Evolutionary conservation across 2,329 filamentous ascomycete genomes (phyloP), one percentile per base, ranked within the genome.

Genomic region (Onygena corvina): DNA sequence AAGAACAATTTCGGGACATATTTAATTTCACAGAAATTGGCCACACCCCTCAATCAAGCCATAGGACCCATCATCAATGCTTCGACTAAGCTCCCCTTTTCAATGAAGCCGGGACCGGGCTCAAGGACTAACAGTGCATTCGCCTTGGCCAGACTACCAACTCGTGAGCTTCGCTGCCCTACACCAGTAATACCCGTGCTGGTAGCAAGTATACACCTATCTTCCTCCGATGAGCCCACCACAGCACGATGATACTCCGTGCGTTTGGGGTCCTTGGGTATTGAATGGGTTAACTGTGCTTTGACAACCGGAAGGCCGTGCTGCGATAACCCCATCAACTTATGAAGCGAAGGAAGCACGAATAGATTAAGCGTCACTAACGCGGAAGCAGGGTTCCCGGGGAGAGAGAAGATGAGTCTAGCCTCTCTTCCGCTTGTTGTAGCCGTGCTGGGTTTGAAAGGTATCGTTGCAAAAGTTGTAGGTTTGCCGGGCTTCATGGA

Each of bases 401-500:
- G 92, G 0, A 98, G 74, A 0, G 86, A 86, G 68, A 98, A 98
- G 56, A 98, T 79, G 51, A 83, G 75, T 61, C 85, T 88, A 1
- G 69, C 70, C 20, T 79, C 66, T 40, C 80, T 75, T 34, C 76
- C 70, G 64, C 81, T 81, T 31, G 53, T 48, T 6, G 49, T 21
- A 8, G 42, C 49, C n/a, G 56, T 46, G 11, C 58, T 57, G 4
- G 63, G 59, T 55, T 81, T 81, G 60, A 76, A 71, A 0, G 86
- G 81, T 0, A 96, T 76, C 0, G 87, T 95, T 2, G 92, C 92
- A 64, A 98, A 98, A 0, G 92, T 98, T 0, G 89, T 95, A 1
- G 92, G 92, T 67, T 96, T 98, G 3, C 92, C 92, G 0, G 92
- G 92, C 71, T 98, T 98, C 92, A 98, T 96, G 49, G 83, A 79